Conservation (phyloP, 2,329 filamentous ascomycete genomes). For the Aureobasidium lini region DNA sequence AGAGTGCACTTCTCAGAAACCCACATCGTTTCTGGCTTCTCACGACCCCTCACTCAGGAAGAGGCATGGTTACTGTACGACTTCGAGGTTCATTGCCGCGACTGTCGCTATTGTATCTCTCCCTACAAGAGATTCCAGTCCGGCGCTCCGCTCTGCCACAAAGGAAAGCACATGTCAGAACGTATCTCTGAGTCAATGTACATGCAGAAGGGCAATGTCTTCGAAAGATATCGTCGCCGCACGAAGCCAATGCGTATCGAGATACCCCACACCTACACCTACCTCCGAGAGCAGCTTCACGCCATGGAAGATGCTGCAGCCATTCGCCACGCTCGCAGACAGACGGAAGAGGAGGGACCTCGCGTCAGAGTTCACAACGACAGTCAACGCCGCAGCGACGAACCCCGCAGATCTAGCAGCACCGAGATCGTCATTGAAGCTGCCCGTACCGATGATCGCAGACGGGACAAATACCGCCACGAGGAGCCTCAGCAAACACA, state of each 20-base stretch:
- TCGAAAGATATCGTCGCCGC: constrained; percentile 17
- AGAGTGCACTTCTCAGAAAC: constrained; percentile 22
- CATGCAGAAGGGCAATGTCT: constrained; percentile 27
- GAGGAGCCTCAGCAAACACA: not conserved
- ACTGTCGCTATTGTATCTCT: constrained; percentile 38
- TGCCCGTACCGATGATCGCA: not conserved
- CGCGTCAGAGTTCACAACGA: not conserved
- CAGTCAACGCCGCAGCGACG: not conserved
- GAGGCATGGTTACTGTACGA: constrained; percentile 42
- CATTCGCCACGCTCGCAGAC: not conserved
- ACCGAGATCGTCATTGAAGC: constrained; percentile 2
- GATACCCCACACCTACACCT: constrained; percentile 33
- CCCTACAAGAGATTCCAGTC: constrained; percentile 36
- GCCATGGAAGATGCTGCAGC: constrained; percentile 1
- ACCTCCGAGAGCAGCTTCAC: not conserved
- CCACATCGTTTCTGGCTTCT: constrained; percentile 26
- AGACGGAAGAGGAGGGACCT: not conserved
- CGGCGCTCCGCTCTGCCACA: constrained; percentile 35
- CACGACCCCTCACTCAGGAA: constrained; percentile 32
- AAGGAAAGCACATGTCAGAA: constrained; percentile 37
- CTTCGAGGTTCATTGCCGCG: constrained; percentile 41
- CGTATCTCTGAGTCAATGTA: constrained; percentile 40
- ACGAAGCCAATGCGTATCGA: constrained; percentile 39
- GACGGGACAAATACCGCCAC: not conserved
- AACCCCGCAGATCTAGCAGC: not conserved